A percentile compares a stretch with the other conserved stretches of the same genome.
Conservation (phyloP, 495 filamentous ascomycete genomes). For the Thozetella sp. region DNA sequence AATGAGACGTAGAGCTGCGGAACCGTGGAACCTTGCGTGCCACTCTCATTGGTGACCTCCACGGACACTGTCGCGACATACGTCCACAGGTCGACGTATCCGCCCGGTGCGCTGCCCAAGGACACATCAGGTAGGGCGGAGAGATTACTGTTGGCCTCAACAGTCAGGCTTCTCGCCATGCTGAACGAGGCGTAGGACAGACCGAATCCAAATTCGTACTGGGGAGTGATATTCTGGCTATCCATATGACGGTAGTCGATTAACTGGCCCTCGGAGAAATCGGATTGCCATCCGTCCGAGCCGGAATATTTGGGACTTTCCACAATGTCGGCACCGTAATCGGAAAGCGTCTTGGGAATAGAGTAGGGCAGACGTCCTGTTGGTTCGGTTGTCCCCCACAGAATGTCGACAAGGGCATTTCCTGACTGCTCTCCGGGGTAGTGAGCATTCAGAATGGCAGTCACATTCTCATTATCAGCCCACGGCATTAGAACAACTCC, state of each 20-base stretch:
- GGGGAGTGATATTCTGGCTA: slow-evolving; percentile 53
- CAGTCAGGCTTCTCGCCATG: slow-evolving; percentile 14
- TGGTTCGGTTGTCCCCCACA: slow-evolving; percentile 80
- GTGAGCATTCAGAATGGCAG: slow-evolving; percentile 84
- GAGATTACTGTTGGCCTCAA: slow-evolving; percentile 52
- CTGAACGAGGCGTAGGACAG: slow-evolving; percentile 48
- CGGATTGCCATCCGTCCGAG: slow-evolving; percentile 58
- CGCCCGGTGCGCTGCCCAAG: slow-evolving; percentile 68
- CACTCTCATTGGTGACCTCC: slow-evolving; percentile 68
- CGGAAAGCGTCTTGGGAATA: slow-evolving; percentile 72
- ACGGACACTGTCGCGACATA: slow-evolving; percentile 57
- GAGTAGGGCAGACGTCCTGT: slow-evolving; percentile 91
- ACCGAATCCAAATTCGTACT: slow-evolving; percentile 65
- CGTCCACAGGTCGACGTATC: slow-evolving; percentile 67
- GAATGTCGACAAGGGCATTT: slow-evolving; percentile 79
- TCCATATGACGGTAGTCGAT: slow-evolving; percentile 92
- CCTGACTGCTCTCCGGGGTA: slow-evolving; percentile 91
- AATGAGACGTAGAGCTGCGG: slow-evolving; percentile 64
- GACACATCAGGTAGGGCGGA: slow-evolving; percentile 41
- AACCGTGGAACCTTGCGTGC: slow-evolving; percentile 69
- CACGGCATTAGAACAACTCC: slow-evolving; percentile 82
- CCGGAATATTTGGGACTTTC: background rate
- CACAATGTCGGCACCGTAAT: slow-evolving; percentile 68
- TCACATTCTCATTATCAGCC: slow-evolving; percentile 73
- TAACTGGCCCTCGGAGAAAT: slow-evolving; percentile 76